Evolutionary conservation across 495 filamentous ascomycete genomes (phyloP), one percentile per base, ranked within the genome.

Genomic region (Lentithecium fluviatile): DNA sequence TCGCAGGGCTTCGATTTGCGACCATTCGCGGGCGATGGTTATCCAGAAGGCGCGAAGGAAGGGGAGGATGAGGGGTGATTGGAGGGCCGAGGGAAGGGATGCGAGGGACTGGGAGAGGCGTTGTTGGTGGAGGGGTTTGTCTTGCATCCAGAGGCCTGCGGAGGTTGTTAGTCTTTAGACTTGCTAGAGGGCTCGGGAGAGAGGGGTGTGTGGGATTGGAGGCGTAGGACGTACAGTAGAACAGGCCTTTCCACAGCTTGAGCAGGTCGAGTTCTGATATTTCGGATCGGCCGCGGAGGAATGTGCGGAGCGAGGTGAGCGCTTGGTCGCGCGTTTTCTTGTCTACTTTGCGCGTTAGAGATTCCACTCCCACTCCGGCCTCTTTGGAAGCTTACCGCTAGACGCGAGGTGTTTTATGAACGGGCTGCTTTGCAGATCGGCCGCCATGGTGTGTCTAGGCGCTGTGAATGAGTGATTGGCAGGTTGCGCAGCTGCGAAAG

Each of bases 231-330:
- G 29, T 75, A 86, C 91, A 94, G 82, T 88, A 97, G 78, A 95
- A 97, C 23, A 98, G 84, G 36, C 93, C 94, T 74, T 96, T 96
- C 91, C 92, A 96, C 60, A 98, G 81, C 76, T 97, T 96, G 54
- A 95, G 79, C 32, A 89, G 78, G 49, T 98, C 93, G 64, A 95
- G 73, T 19, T 84, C 78, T 13, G 82, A 77, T 55, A 98, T 83
- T 36, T 81, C 74, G 24, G 82, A 82, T 32, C 83, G 82, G 19
- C 84, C 83, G 58, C 76, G 76, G 69, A 98, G 84, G 76, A 88
- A 98, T 42, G 83, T 82, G 40, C 85, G 85, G 10, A 98, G 84
- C 48, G 88, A 91, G 26, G 80, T 76, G 69, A 97, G 48, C 23
- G 55, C 53, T 24, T 67, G 65, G 59, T 68, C 62, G 68, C 62